Evolutionary conservation across 805 yeast genomes (phyloP).

Genomic region (Saccharomycopsis babjevae): DNA sequence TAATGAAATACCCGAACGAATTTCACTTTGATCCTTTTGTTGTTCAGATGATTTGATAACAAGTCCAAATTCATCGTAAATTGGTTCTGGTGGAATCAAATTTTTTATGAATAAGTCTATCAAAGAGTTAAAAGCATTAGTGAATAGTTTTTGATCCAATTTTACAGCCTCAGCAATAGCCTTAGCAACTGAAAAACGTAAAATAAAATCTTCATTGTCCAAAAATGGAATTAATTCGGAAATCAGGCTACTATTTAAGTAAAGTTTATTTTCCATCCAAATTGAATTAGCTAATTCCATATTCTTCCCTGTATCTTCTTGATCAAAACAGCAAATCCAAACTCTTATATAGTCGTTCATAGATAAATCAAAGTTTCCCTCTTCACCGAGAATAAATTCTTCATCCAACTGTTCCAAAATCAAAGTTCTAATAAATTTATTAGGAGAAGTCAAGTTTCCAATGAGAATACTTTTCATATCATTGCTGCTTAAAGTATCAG

Average conservation of each 20-base stretch:
- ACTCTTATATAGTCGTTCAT: slow-evolving; percentile 50
- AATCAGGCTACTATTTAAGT: slow-evolving; percentile 37
- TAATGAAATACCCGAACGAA: slow-evolving; percentile 71
- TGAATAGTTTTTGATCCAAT: slow-evolving; percentile 17
- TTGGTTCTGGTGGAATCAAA: slow-evolving; percentile 66
- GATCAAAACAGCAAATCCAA: slow-evolving; percentile 72
- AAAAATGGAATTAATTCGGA: slow-evolving; percentile 38
- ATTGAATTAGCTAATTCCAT: slow-evolving; percentile 65
- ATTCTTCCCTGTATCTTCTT: slow-evolving; percentile 38
- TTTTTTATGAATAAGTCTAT: slow-evolving; percentile 47
- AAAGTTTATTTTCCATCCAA: slow-evolving; percentile 70
- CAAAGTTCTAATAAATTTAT: slow-evolving; percentile 63
- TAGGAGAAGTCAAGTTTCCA: slow-evolving; percentile 44
- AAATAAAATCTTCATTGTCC: slow-evolving; percentile 48
- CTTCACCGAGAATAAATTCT: slow-evolving; percentile 54
- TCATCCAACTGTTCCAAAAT: slow-evolving; percentile 78
- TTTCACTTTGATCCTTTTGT: slow-evolving; percentile 74
- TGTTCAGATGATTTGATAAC: slow-evolving; percentile 50
- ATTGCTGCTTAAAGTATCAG: slow-evolving; percentile 43
- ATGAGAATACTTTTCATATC: slow-evolving; percentile 54
- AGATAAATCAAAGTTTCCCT: slow-evolving; percentile 24
- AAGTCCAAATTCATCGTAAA: slow-evolving; percentile 71
- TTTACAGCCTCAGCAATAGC: slow-evolving; percentile 54
- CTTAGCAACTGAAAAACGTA: slow-evolving; percentile 63
- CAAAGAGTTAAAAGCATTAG: slow-evolving; percentile 33